Conservation (phyloP, 768 basidiomycete genomes). For the Tephrocybe sp. region DNA sequence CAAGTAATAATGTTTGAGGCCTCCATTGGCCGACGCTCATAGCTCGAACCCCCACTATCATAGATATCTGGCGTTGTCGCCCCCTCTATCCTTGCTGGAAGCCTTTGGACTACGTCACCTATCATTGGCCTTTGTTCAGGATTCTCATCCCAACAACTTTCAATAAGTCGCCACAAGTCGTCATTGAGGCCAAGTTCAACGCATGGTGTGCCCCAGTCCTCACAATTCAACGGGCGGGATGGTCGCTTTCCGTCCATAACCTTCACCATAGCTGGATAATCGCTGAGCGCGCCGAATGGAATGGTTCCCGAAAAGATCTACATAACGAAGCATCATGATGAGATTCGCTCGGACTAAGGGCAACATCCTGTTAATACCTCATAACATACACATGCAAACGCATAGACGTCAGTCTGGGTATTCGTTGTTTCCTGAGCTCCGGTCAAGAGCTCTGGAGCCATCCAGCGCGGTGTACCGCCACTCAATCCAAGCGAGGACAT, state of each 20-base stretch:
- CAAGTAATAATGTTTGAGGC: too few relatives aligned
- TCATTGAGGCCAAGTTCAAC: constrained; percentile 25
- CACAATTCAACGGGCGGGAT: constrained; percentile 13
- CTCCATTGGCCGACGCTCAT: too few relatives aligned
- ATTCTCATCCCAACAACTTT: background rate
- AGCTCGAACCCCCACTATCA: too few relatives aligned
- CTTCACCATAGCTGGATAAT: constrained; percentile 17
- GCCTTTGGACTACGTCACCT: too few relatives aligned
- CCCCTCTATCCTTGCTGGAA: too few relatives aligned
- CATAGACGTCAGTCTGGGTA: constrained; percentile 31
- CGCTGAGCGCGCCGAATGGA: constrained; percentile 21
- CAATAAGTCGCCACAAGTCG: background rate
- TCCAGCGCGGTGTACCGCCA: constrained; percentile 19
- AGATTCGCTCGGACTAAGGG: too few relatives aligned
- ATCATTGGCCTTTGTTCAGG: background rate
- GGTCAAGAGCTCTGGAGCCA: constrained; percentile 17
- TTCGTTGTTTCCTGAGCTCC: constrained; percentile 9
- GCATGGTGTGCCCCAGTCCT: constrained; percentile 12
- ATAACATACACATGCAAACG: constrained; percentile 31
- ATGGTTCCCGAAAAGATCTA: constrained; percentile 27
- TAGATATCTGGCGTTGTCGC: too few relatives aligned
- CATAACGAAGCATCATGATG: background rate
- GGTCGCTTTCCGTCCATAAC: constrained; percentile 12
- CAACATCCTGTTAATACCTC: constrained; percentile 26
- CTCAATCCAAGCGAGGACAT: constrained; percentile 4